phyloP scores from a whole-genome alignment of 805 yeast species.

The Yamadazyma endophytica region DNA sequence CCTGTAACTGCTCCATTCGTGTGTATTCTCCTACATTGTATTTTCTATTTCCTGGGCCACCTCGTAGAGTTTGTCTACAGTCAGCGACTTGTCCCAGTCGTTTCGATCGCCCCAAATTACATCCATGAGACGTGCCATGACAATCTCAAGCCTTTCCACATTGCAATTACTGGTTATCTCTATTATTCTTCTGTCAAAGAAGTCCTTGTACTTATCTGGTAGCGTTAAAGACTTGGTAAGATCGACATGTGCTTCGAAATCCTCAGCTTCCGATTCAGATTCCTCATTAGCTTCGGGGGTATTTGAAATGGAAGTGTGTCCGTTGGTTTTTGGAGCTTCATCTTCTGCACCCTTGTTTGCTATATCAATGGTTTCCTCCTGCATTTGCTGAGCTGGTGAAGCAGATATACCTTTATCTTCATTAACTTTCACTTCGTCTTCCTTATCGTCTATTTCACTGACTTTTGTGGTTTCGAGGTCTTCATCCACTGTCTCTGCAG shows the following conservation, averaged over 20 bases:
- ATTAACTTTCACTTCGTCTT: neutral
- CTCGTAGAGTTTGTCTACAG: conserved; percentile 28
- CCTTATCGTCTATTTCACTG: neutral
- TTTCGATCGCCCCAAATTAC: conserved; percentile 66
- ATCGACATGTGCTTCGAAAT: conserved; percentile 12
- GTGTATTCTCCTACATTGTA: too few relatives aligned
- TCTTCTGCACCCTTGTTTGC: conserved; percentile 2
- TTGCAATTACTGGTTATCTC: conserved; percentile 29
- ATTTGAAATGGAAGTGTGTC: too few relatives aligned
- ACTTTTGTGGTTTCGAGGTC: neutral
- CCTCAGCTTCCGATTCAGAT: conserved; percentile 34
- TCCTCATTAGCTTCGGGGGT: conserved; percentile 4
- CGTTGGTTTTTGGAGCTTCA: too few relatives aligned
- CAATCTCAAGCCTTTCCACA: conserved; percentile 34
- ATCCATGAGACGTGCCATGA: conserved; percentile 65
- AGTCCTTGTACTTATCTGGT: conserved; percentile 8
- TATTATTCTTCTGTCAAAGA: conserved; percentile 23
- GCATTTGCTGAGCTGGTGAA: neutral
- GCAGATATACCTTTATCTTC: neutral
- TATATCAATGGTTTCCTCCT: conserved; percentile 1
- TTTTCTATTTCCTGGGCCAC: conserved; percentile 15
- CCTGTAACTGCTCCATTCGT: too few relatives aligned
- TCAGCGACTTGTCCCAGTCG: conserved; percentile 39
- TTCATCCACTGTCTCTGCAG: neutral
- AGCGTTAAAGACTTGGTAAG: conserved; percentile 2